Evolutionary conservation across 306 rosid genomes (phyloP).

Genomic region (Quercus bicolor): DNA sequence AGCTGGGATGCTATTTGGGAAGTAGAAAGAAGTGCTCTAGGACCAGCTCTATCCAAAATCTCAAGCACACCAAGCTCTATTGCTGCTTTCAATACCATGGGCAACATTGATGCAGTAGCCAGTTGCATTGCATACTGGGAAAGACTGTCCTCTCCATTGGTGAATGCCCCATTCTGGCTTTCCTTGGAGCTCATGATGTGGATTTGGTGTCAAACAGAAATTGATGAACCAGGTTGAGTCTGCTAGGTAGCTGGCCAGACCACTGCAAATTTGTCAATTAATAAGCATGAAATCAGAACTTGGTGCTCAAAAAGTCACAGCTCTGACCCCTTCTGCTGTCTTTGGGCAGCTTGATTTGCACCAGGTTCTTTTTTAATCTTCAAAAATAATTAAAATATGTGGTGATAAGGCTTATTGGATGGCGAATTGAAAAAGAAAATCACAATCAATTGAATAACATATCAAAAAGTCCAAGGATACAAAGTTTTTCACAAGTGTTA

Average conservation of each 20-base stretch:
- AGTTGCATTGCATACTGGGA: constrained; percentile 21
- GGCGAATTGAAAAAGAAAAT: no score
- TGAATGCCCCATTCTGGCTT: neutral
- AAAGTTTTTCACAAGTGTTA: no score
- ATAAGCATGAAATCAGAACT: neutral
- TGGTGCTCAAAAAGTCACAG: neutral
- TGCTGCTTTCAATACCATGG: constrained; percentile 25
- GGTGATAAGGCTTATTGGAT: no score
- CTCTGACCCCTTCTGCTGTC: neutral
- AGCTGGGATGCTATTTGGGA: constrained; percentile 27
- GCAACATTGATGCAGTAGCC: constrained; percentile 14
- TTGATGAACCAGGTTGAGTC: neutral
- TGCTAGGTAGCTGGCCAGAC: neutral
- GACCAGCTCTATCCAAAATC: constrained; percentile 20
- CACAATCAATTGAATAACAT: no score
- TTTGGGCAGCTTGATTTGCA: no score
- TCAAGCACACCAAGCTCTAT: constrained; percentile 24
- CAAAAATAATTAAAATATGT: no score
- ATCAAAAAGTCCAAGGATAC: no score
- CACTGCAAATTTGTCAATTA: no score
- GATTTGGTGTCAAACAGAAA: neutral
- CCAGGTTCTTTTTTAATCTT: no score
- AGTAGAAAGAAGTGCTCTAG: constrained; percentile 11
- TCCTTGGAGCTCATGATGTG: neutral
- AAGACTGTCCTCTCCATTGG: neutral